Base-by-base conservation (phyloP, 2,329 filamentous ascomycete species). In the Herpomyces periplanetae region DNA sequence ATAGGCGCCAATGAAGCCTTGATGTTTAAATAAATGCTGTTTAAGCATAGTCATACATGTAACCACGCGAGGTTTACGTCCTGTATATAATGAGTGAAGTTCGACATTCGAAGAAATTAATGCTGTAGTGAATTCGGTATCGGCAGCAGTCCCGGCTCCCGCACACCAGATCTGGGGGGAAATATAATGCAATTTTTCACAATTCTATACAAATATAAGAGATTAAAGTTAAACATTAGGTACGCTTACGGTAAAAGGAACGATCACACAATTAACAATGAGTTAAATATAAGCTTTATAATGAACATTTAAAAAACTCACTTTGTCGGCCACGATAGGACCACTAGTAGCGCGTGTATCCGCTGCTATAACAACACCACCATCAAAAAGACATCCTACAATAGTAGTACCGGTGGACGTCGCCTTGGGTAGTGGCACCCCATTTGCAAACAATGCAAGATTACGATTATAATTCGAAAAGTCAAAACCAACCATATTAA, bases 381-480 rank as follows among this genome's bases (percentile, higher is more conserved):
- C 75, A 43, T 91, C 65, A 35, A 59, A 96, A 42, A 91, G 63
- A 37, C 75, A 91, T 32, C 80, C 80, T 19, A 96, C 80, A 43
- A 96, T 96, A 27, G 80, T 96, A 24, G 80, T 96, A 47, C 80
- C 80, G 25, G 80, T 96, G 44, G 73, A 88, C 25, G 80, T 96
- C 26, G 80, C 80, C 47, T 88, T 91, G 33, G 84, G 80, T 24
- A 91, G 50, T 25, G 80, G 80, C 20, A 91, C 63, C 31, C 84
- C 84, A 42, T 63, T 59, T 32, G 75, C 69, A 41, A 91, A 75
- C 30, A 96, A 58, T 27, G 75, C 75, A 39, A 64, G 58, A 56
- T 96, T 96, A 49, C 80, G 69, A 55, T 87, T 87, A 57, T 91
- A 80, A 53, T 96, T 96, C 42, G 71, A 84, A 53, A 96, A 96